These are phyloP conservation scores for Epichloe glyceriae DNA, from an alignment of 2,329 filamentous ascomycete species.

Conservation along the genomic window DNA sequence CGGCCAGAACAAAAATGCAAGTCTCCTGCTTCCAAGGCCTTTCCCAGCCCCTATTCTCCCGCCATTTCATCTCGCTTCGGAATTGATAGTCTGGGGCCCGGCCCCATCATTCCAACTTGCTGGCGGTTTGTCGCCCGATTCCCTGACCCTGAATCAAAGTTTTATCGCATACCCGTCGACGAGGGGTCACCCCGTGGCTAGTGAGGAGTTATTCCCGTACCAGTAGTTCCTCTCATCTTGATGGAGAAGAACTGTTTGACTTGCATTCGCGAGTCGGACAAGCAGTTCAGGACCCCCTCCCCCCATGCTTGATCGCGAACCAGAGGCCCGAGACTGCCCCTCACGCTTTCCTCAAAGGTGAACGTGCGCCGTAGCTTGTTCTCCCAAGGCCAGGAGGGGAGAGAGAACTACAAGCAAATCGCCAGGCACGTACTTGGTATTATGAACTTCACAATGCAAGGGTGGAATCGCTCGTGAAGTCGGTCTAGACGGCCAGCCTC, in stretches of 20 bases:
- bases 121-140: neutral
- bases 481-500: neutral
- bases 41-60: conserved; percentile 4
- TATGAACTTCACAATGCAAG: neutral
- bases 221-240: neutral
- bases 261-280: conserved; percentile 3
- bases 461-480: neutral
- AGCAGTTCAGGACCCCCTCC: neutral
- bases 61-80: conserved; percentile 20
- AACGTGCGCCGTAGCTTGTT: neutral
- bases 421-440: neutral
- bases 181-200: neutral
- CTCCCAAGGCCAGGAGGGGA: neutral
- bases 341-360: neutral
- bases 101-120: conserved; percentile 5
- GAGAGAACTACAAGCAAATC: neutral
- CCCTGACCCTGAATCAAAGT: neutral
- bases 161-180: neutral
- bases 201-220: neutral
- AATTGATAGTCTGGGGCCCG: conserved; percentile 14
- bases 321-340: neutral
- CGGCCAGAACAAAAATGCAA: neutral
- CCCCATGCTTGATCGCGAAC: neutral
- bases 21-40: neutral
- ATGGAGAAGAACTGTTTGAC: conserved; percentile 1